Percentiles rank a stretch among this genome's conserved stretches.
Conservation (phyloP, 108 stramenopile species). For the Schizochytrium sp. region DNA sequence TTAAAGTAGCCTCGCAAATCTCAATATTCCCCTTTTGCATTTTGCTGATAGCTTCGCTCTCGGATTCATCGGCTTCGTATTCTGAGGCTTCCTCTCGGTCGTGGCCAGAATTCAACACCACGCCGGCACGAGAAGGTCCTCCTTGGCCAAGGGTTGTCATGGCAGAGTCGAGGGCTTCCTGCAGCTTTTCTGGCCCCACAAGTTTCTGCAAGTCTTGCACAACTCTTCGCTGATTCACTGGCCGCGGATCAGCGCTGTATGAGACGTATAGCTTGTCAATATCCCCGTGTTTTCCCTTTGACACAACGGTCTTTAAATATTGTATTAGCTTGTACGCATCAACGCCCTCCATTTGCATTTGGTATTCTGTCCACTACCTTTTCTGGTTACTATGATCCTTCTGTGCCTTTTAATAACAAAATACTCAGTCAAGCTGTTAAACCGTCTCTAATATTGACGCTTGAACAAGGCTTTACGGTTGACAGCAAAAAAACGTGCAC, state of each 20-base stretch:
- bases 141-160: background rate
- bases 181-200: slow-evolving; percentile 21
- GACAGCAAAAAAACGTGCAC: too few relatives aligned
- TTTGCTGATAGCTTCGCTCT: background rate
- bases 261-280: slow-evolving; percentile 1
- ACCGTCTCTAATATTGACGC: too few relatives aligned
- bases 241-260: slow-evolving; percentile 8
- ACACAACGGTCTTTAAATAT: background rate
- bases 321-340: background rate
- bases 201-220: slow-evolving; percentile 12
- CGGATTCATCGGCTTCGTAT: slow-evolving; percentile 16
- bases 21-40: background rate
- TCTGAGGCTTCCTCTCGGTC: slow-evolving; percentile 44
- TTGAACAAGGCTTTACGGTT: too few relatives aligned
- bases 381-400: background rate
- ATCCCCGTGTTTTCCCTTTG: background rate
- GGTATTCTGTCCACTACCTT: background rate
- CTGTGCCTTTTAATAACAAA: too few relatives aligned
- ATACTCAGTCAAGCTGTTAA: too few relatives aligned
- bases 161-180: background rate
- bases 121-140: background rate
- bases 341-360: slow-evolving; percentile 16
- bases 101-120: background rate
- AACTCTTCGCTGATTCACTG: background rate
- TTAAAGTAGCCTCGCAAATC: slow-evolving; percentile 33